Conservation (phyloP, 805 yeast species). For the Blastobotrys attinorum region DNA sequence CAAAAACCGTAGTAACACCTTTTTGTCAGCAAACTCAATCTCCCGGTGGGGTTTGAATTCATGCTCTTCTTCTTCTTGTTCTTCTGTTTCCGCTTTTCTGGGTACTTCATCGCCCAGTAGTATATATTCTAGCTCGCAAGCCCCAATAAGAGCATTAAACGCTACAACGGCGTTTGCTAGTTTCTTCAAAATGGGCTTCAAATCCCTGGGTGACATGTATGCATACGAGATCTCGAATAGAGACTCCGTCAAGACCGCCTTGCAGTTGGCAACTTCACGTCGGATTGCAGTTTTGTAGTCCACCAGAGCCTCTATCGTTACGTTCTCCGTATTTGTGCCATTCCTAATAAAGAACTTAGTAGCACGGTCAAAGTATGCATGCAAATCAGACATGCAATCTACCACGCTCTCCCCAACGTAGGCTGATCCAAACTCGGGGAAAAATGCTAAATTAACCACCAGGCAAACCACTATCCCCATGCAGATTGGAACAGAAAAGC, state of each 20-base stretch:
- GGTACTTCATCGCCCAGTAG: conserved; percentile 19
- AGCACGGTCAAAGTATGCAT: conserved; percentile 33
- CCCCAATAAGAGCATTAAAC: conserved; percentile 38
- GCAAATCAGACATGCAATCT: conserved; percentile 34
- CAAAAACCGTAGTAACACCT: conserved; percentile 28
- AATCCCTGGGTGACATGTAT: conserved; percentile 36
- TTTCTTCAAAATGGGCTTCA: conserved; percentile 30
- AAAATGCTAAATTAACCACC: conserved; percentile 36
- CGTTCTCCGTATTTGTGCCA: conserved; percentile 2
- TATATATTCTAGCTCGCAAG: conserved; percentile 40
- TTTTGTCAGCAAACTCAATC: conserved; percentile 31
- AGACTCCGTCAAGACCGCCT: conserved; percentile 39
- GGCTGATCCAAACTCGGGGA: conserved; percentile 47
- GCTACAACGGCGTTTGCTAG: conserved; percentile 30
- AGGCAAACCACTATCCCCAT: conserved; percentile 39
- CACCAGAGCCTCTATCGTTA: conserved; percentile 24
- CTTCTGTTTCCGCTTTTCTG: background rate
- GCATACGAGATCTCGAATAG: conserved; percentile 43
- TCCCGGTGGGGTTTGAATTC: conserved; percentile 26
- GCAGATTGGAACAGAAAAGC: conserved; percentile 38
- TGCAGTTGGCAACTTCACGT: conserved; percentile 30
- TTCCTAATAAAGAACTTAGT: conserved; percentile 32
- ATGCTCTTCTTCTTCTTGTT: conserved; percentile 8
- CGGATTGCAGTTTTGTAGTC: conserved; percentile 30
- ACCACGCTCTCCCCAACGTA: conserved; percentile 39